Evolutionary conservation across 2,329 filamentous ascomycete genomes (phyloP).

Genomic region (Alternaria rosae): DNA sequence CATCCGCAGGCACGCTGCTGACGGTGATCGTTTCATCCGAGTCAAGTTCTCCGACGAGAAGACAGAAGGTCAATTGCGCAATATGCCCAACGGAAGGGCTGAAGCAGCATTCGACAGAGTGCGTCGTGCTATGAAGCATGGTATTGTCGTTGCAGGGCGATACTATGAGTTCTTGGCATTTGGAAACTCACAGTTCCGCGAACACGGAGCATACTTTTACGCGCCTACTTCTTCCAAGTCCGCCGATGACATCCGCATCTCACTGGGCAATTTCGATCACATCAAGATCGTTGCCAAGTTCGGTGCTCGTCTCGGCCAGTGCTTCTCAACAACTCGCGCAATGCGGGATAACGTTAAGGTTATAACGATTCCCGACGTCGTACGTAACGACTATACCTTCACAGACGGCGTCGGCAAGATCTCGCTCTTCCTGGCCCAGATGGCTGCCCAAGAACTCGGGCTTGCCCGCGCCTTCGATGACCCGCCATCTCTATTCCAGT

Average conservation of each 20-base stretch:
- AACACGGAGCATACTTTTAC: conserved; percentile 94
- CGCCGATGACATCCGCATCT: conserved; percentile 78
- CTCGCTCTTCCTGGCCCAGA: conserved; percentile 76
- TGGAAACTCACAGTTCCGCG: conserved; percentile 92
- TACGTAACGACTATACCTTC: conserved; percentile 74
- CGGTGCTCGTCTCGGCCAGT: conserved; percentile 88
- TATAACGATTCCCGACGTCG: conserved; percentile 72
- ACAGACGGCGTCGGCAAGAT: conserved; percentile 95
- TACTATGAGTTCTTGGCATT: conserved; percentile 91
- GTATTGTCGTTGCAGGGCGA: conserved; percentile 82
- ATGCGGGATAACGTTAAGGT: conserved; percentile 69
- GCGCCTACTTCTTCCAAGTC: conserved; percentile 71
- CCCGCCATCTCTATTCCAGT: conserved; percentile 85
- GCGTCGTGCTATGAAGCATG: conserved; percentile 73
- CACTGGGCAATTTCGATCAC: conserved; percentile 85
- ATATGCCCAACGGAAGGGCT: conserved; percentile 42
- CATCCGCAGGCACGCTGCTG: conserved; percentile 72
- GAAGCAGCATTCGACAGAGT: conserved; percentile 76
- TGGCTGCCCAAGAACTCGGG: conserved; percentile 75
- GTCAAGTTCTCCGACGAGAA: conserved; percentile 90
- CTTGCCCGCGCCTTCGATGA: conserved; percentile 61
- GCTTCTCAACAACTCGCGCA: conserved; percentile 89
- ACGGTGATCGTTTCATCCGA: conserved; percentile 82
- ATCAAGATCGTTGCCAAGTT: conserved; percentile 89
- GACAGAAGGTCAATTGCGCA: conserved; percentile 52